A percentile compares a stretch with the other conserved stretches of the same genome.
These are phyloP conservation scores for Vaccinium macrocarpon DNA, from an alignment of 148 eudicot genomes.

Conservation along the genomic window DNA sequence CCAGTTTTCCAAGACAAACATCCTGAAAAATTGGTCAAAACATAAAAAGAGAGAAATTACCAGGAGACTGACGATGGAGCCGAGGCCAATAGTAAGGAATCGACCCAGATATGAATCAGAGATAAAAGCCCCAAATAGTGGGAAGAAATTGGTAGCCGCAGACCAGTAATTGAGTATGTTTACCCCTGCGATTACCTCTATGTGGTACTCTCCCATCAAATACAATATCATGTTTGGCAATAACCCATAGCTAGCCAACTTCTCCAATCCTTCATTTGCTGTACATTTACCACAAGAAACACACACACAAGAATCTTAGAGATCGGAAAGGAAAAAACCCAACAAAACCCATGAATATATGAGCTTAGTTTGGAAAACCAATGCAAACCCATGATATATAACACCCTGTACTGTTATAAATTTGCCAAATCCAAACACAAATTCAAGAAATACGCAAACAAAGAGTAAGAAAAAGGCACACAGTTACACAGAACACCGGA, in stretches of 20 bases:
- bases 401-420: neutral
- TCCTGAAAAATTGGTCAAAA: too few species aligned
- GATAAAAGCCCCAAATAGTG: conserved; percentile 67
- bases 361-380: neutral
- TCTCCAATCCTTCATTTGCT: conserved; percentile 88
- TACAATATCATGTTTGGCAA: conserved; percentile 80
- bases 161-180: conserved; percentile 60
- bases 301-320: neutral
- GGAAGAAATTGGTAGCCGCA: conserved; percentile 73
- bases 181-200: conserved; percentile 50
- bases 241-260: conserved; percentile 78
- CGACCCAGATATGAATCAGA: conserved; percentile 81
- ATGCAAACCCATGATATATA: neutral
- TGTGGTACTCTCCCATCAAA: conserved; percentile 60
- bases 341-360: neutral
- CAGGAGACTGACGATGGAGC: conserved; percentile 59
- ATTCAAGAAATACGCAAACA: neutral
- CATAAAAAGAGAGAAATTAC: conserved; percentile 28
- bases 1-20: neutral
- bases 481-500: neutral
- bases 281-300: conserved; percentile 9
- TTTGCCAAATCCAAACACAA: neutral
- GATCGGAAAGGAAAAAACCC: neutral
- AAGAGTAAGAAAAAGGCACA: neutral
- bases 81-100: conserved; percentile 69